Evolutionary conservation across 2,329 filamentous ascomycete species (phyloP).

Genomic region (Cladosporium austrohemisphaericum): DNA sequence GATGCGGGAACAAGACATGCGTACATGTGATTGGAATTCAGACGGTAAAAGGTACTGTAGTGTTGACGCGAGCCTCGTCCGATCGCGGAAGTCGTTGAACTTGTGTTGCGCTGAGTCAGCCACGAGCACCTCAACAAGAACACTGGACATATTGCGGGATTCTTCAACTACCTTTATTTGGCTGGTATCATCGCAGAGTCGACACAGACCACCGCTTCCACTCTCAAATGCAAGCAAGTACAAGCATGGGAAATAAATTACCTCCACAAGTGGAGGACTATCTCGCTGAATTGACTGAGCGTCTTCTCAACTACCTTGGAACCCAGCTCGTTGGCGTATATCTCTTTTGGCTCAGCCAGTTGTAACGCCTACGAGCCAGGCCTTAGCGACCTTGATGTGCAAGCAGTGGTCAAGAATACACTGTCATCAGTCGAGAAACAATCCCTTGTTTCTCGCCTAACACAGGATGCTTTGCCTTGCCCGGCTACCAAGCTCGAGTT

Average conservation of each 20-base stretch:
- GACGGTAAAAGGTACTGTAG: too few species aligned
- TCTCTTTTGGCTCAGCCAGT: background rate
- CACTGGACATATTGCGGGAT: too few species aligned
- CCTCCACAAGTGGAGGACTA: background rate
- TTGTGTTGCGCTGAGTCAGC: too few species aligned
- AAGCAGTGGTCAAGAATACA: background rate
- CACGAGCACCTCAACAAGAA: too few species aligned
- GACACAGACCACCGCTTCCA: too few species aligned
- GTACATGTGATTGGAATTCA: too few species aligned
- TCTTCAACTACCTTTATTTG: too few species aligned
- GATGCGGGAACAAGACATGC: too few species aligned
- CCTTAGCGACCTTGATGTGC: background rate
- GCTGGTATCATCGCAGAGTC: too few species aligned
- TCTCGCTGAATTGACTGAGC: background rate
- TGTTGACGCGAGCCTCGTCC: too few species aligned
- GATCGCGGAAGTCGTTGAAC: too few species aligned
- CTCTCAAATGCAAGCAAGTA: too few species aligned
- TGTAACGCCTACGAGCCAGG: background rate
- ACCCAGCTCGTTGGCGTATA: background rate
- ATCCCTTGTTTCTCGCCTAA: background rate
- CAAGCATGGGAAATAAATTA: background rate
- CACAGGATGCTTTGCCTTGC: background rate
- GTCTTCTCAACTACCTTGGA: background rate
- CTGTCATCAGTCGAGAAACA: background rate
- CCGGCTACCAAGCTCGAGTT: background rate